phyloP scores from a whole-genome alignment of 306 rosid species.

The Cucumis cinereus region DNA sequence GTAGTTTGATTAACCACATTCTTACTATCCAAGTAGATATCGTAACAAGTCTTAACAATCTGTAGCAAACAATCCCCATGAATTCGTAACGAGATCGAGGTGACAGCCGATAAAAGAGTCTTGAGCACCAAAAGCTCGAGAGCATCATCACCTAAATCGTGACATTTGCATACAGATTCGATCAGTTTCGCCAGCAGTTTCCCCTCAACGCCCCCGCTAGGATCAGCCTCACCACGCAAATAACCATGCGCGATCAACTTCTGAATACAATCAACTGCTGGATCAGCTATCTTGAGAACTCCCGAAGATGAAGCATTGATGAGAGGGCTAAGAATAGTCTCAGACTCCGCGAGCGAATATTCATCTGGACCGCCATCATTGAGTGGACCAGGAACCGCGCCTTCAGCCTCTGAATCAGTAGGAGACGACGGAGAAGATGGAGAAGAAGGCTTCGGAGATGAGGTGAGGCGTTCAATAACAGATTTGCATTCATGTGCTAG shows the following conservation, averaged over 20 bases:
- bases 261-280: constrained; percentile 93
- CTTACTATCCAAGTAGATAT: constrained; percentile 73
- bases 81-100: constrained; percentile 79
- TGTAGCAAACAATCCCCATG: constrained; percentile 90
- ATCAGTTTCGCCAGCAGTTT: constrained; percentile 60
- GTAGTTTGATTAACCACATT: constrained; percentile 89
- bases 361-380: constrained; percentile 73
- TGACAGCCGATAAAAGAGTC: constrained; percentile 83
- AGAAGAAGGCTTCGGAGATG: constrained; percentile 16
- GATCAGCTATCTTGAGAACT: constrained; percentile 81
- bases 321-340: constrained; percentile 70
- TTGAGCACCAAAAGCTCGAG: constrained; percentile 72
- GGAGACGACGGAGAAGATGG: constrained; percentile 15
- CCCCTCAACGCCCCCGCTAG: constrained; percentile 49
- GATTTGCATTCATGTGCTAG: constrained; percentile 91
- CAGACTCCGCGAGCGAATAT: constrained; percentile 63
- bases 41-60: constrained; percentile 89
- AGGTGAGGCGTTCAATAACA: constrained; percentile 49
- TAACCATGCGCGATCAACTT: constrained; percentile 76
- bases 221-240: constrained; percentile 89
- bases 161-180: constrained; percentile 89
- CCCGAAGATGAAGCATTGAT: constrained; percentile 73
- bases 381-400: constrained; percentile 65
- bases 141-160: constrained; percentile 72
- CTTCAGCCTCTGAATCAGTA: constrained; percentile 37